Evolutionary conservation across 1,284 basidiomycete genomes (phyloP).

Genomic region (Boletus smithii): DNA sequence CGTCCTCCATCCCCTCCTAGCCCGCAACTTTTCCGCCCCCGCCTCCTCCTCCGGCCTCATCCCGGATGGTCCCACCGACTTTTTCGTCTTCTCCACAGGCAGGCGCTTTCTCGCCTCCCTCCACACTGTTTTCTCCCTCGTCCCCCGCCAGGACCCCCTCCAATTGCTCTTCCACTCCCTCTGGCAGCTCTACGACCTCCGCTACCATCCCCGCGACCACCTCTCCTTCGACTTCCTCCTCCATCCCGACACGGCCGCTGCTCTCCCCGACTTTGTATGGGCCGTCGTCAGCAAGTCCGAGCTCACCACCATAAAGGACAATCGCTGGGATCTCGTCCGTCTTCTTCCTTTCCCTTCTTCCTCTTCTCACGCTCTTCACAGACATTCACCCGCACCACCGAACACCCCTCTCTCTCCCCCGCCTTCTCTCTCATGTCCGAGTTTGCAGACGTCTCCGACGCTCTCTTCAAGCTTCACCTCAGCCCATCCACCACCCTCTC

Average conservation of each 20-base stretch:
- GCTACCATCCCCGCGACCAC: slow-evolving; percentile 64
- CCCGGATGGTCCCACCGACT: slow-evolving; percentile 71
- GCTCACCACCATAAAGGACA: slow-evolving; percentile 61
- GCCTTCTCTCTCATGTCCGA: slow-evolving; percentile 75
- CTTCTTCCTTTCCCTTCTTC: slow-evolving; percentile 12
- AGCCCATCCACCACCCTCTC: slow-evolving; percentile 50
- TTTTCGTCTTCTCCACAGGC: slow-evolving; percentile 83
- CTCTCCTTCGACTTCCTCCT: slow-evolving; percentile 78
- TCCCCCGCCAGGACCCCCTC: slow-evolving; percentile 80
- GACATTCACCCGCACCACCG: slow-evolving; percentile 79
- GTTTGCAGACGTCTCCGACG: slow-evolving; percentile 78
- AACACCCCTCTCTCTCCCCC: slow-evolving; percentile 57
- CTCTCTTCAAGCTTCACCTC: slow-evolving; percentile 60
- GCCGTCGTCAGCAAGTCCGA: slow-evolving; percentile 79
- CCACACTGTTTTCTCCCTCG: slow-evolving; percentile 74
- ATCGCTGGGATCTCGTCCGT: slow-evolving; percentile 84
- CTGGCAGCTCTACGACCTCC: slow-evolving; percentile 69
- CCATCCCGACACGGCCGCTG: slow-evolving; percentile 46
- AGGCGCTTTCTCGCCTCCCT: slow-evolving; percentile 71
- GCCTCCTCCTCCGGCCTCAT: slow-evolving; percentile 46
- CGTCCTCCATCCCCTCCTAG: slow-evolving; percentile 53
- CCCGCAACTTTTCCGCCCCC: slow-evolving; percentile 68
- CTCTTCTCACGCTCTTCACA: slow-evolving; percentile 30
- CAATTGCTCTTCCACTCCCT: slow-evolving; percentile 60
- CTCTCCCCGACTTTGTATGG: slow-evolving; percentile 72